Evolutionary conservation across 352 stramenopile species (phyloP), one percentile per base, ranked within the genome.

Genomic region (Pythium periplocum): DNA sequence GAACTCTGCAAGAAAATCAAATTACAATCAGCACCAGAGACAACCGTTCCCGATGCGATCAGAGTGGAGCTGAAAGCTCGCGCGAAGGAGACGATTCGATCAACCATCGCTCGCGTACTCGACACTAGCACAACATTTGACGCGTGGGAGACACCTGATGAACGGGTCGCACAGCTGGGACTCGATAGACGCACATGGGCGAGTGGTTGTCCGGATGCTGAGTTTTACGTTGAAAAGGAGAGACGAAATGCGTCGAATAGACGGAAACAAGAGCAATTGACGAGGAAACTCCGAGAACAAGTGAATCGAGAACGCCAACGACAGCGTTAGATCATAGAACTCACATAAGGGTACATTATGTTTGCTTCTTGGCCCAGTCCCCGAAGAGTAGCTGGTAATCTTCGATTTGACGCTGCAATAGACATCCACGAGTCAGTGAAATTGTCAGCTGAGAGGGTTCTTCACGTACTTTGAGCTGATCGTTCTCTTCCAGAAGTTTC

Each of bases 321-420:
- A 26, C 17, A 26, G 17, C 17, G 17, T 26, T 26, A 26, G 17
- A 26, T 48, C 43, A 48, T 11, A 11, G 17, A 48, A 48, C 43
- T 31, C 43, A 48, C 43, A 31, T 48, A 1, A 6, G 17, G 8
- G 32, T 31, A 11, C 39, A 33, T 56, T 67, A 92, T 62, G 85
- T 84, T 47, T 90, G 61, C 62, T 92, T 92, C 67, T 92, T 92
- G 3, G 71, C 80, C 77, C 79, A 92, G 53, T 92, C 82, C 10
- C 79, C 82, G 58, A 92, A 90, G 69, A 92, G 73, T 55, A 82
- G 68, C 60, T 88, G 71, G 45, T 90, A 92, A 52, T 92, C 82
- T 34, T 90, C 77, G 0, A 89, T 31, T 70, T 89, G 79, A 12
- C 73, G 60, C 78, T 89, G 53, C 38, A 48, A 1, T 31, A 48